Evolutionary conservation across 306 rosid species (phyloP), one percentile per base, ranked within the genome.

Genomic region (Astragalus membranaceus): DNA sequence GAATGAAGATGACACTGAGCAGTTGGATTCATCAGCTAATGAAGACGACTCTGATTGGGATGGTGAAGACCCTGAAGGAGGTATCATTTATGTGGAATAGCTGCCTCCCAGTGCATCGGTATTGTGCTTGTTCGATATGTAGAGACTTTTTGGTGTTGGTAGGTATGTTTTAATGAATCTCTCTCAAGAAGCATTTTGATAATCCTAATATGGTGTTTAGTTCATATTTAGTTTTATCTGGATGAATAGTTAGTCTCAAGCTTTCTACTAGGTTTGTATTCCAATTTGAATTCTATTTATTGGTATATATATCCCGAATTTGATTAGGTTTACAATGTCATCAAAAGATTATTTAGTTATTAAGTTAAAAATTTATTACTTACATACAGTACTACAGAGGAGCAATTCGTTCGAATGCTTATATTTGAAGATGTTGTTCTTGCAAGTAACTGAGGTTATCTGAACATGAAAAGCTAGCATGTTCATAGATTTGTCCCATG

Each of bases 11-110:
- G 88, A 81, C 15, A 20, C 57, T 48, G 87, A 78, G 67, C 51
- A 39, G 35, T 20, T 39, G 8, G 86, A 82, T 74, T 66, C 84
- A 60, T 82, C 89, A 1, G 62, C 33, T 5, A 54, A 70, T 63
- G 76, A 78, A 59, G 96, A 81, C 4, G 87, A 80, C 13, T 17
- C 41, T 39, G 88, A 81, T 17, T 87, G 90, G 92, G 92, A 78
- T 53, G 89, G 20, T 39, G 95, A 87, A 70, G 89, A 91, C 51
- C 89, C 87, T 44, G 91, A 84, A 5, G 86, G 85, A 78, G 95
- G 88, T 70, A 83, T 94, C 30, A 94, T 86, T 67, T 94, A 87
- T 58, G 83, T 94, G 74, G 85, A 81, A 41, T 93, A 88, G 85
- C 56, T 72, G 39, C 59, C 69, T 64, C 76, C 42, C n/a, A 12